Evolutionary conservation across 2,329 filamentous ascomycete species (phyloP), one percentile per base, ranked within the genome.

Genomic region (Pyrenophora seminiperda): DNA sequence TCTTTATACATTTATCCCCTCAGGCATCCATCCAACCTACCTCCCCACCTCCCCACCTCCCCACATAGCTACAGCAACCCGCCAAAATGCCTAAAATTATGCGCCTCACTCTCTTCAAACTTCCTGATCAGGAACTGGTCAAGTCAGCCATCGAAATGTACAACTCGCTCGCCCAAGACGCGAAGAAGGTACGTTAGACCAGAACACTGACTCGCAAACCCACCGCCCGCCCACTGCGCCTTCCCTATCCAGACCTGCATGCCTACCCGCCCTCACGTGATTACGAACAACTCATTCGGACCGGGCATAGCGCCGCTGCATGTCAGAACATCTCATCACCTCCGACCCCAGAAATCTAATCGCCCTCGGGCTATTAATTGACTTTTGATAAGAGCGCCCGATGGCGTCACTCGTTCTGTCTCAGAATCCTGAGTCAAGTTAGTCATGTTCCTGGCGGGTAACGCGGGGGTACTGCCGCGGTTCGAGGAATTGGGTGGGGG

Each of bases 51-150:
- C 24, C 10, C 24, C 24, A 27, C n/a, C 1, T 24, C 30, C 15
- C 41, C 39, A 36, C 42, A 32, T 20, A 44, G 27, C 13, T 14
- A 24, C 30, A 38, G 29, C 37, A 38, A 55, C 29, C 47, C 47
- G 19, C 33, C 51, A 67, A 34, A 31, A 73, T 72, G 70, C 44
- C 65, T 9, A 62, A 63, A 41, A 66, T 74, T 55, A 50, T 67
- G 44, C 71, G 71, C 48, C 56, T 73, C 40, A 73, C 70, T 10
- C 58, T 73, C 22, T 72, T 74, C 66, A 73, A 74, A 54, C 59
- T 73, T 48, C 56, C 66, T 43, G 63, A 73, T 36, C 17, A 49
- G 3, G 54, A 63, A 24, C 44, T 62, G 47, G 48, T 73, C 47
- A 54, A 70, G 50, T 62, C 63, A 43, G 59, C 64, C 3, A 56